Evolutionary conservation across 2,329 filamentous ascomycete genomes (phyloP), one percentile per base, ranked within the genome.

Genomic region (Capronia coronata): DNA sequence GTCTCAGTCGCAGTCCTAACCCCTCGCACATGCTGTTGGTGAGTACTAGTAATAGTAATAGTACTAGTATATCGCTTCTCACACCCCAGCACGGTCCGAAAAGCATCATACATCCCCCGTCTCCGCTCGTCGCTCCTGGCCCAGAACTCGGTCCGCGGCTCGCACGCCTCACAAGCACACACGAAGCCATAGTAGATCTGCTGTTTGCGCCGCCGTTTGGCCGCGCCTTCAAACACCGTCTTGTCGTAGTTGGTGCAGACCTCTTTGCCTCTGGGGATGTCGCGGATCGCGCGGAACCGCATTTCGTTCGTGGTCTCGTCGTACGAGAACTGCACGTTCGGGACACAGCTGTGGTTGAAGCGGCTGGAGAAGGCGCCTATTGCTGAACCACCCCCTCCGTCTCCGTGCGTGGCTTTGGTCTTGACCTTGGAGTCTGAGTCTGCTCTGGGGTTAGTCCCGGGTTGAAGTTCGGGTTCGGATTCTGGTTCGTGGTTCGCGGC

Each of bases 301-400:
- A 60, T 55, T 21, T 55, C 18, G 23, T 44, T 22, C 8, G 5
- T 51, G 13, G 13, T 14, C 23, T 48, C 47, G n/a, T 55, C 42
- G 44, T 54, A 60, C 14, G 44, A 55, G 40, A 60, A 59, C 18
- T 51, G 49, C 18, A 57, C 47, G 39, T 60, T 60, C 8, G 58
- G 56, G 1, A 59, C 40, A 43, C 58, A 60, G 35, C 45, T 49
- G 35, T 60, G 58, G 34, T 60, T 60, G 49, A 60, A 44, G 3
- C 58, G 37, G 22, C 54, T 55, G n/a, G 50, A 35, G 8, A 59
- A 10, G 6, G 23, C 32, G 25, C 58, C 58, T 18, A 60, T 46
- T n/a, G 51, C 55, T 7, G 56, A 57, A 5, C 58, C 58, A 1
- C 56, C 57, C 19, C 19, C 29, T 11, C 44, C 47, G 25, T n/a